Conservation (phyloP, 768 basidiomycete genomes). For the Trametes villosa region DNA sequence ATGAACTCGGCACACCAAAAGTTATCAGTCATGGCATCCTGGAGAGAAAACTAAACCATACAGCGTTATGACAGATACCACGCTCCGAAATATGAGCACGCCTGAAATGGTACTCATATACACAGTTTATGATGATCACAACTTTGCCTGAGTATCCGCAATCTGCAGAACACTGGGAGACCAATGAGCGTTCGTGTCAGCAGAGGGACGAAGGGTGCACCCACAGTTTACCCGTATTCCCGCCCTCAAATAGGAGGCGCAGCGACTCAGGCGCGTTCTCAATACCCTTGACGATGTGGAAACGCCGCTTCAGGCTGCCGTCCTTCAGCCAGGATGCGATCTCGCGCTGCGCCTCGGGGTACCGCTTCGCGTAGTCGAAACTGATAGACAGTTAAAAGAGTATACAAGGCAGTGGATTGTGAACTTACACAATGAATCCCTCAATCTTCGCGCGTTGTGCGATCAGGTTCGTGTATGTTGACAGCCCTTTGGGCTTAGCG, state of each 20-base stretch:
- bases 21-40: too few species aligned
- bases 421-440: constrained; percentile 79
- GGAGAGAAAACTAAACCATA: too few species aligned
- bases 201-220: constrained; percentile 20
- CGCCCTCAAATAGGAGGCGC: constrained; percentile 72
- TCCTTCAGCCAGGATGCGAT: constrained; percentile 60
- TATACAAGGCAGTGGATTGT: not conserved
- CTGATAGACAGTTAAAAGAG: constrained; percentile 43
- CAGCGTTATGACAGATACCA: too few species aligned
- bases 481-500: constrained; percentile 64
- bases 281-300: constrained; percentile 78
- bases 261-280: constrained; percentile 75
- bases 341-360: constrained; percentile 58
- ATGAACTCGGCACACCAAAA: too few species aligned
- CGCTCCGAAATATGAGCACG: too few species aligned
- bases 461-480: constrained; percentile 72
- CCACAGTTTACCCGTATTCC: constrained; percentile 77
- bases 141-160: constrained; percentile 4
- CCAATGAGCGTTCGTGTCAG: too few species aligned
- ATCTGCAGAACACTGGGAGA: constrained; percentile 27
- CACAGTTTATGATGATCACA: not conserved
- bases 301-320: constrained; percentile 78
- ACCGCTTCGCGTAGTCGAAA: constrained; percentile 73
- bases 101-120: too few species aligned
- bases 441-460: constrained; percentile 76